Percentiles rank a stretch among this genome's conserved stretches.
phyloP scores from a whole-genome alignment of 2,329 filamentous ascomycete species.

The Aureobasidium sp. region DNA sequence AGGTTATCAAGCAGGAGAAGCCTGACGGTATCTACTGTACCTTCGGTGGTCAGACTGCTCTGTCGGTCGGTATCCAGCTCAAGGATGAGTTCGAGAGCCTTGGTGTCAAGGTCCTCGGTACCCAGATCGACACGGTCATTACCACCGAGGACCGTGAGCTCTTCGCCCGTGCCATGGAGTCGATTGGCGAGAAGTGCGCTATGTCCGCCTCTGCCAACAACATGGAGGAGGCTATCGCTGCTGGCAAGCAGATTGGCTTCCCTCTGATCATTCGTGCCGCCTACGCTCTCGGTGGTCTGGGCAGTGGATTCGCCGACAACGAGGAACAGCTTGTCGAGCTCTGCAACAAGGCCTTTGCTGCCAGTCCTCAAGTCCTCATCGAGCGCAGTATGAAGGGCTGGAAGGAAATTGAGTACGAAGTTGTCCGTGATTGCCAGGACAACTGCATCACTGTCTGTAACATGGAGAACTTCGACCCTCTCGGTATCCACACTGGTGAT shows the following conservation, averaged over 20 bases:
- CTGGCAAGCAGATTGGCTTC: conserved; percentile 85
- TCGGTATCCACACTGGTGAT: conserved; percentile 96
- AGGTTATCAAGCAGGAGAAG: conserved; percentile 89
- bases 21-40: conserved; percentile 97
- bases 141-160: conserved; percentile 97
- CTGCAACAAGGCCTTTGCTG: conserved; percentile 90
- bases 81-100: conserved; percentile 93
- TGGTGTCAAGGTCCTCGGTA: conserved; percentile 90
- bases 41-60: conserved; percentile 92
- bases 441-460: conserved; percentile 99
- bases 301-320: conserved; percentile 91
- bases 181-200: conserved; percentile 94
- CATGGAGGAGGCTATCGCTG: conserved; percentile 79
- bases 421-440: conserved; percentile 88
- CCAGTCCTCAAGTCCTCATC: conserved; percentile 90
- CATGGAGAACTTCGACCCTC: conserved; percentile 99
- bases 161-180: conserved; percentile 97
- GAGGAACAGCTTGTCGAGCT: conserved; percentile 74
- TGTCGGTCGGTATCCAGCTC: conserved; percentile 94
- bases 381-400: conserved; percentile 99
- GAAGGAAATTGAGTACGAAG: conserved; percentile 99
- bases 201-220: conserved; percentile 91
- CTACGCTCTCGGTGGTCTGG: conserved; percentile 89
- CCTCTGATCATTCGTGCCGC: conserved; percentile 96
- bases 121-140: conserved; percentile 95